Conservation (phyloP, 768 basidiomycete species). For the Russula sp. region DNA sequence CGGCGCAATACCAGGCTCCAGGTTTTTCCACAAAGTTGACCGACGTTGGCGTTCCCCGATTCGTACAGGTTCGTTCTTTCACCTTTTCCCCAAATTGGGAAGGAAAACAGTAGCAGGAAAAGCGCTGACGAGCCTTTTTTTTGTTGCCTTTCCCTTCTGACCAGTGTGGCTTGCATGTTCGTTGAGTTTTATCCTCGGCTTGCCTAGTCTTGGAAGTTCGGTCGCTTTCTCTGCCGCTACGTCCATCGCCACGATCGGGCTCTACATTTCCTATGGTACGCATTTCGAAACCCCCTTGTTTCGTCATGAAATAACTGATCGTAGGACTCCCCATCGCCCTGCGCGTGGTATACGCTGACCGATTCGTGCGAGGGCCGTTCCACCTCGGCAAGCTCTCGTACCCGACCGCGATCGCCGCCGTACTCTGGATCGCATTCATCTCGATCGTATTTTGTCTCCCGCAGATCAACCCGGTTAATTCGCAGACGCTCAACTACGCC, state of each 20-base stretch:
- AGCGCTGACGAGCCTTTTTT: neutral
- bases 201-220: conserved; percentile 64
- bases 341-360: conserved; percentile 50
- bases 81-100: neutral
- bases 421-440: conserved; percentile 68
- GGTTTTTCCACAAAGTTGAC: conserved; percentile 60
- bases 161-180: conserved; percentile 75
- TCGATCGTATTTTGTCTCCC: conserved; percentile 69
- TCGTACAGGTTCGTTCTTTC: conserved; percentile 45
- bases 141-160: neutral
- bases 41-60: conserved; percentile 53
- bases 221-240: conserved; percentile 59
- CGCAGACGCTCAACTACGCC: conserved; percentile 68
- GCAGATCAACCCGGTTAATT: conserved; percentile 59
- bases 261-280: conserved; percentile 68
- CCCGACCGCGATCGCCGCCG: conserved; percentile 48
- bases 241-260: conserved; percentile 62
- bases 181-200: conserved; percentile 64
- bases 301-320: neutral
- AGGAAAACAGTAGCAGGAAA: neutral
- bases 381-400: conserved; percentile 59
- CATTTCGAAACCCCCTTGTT: neutral
- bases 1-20: conserved; percentile 61
- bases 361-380: conserved; percentile 64
- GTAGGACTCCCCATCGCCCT: conserved; percentile 62